Conservation (phyloP, 176 grass and related monocot genomes). For the Aegilops umbellulata region DNA sequence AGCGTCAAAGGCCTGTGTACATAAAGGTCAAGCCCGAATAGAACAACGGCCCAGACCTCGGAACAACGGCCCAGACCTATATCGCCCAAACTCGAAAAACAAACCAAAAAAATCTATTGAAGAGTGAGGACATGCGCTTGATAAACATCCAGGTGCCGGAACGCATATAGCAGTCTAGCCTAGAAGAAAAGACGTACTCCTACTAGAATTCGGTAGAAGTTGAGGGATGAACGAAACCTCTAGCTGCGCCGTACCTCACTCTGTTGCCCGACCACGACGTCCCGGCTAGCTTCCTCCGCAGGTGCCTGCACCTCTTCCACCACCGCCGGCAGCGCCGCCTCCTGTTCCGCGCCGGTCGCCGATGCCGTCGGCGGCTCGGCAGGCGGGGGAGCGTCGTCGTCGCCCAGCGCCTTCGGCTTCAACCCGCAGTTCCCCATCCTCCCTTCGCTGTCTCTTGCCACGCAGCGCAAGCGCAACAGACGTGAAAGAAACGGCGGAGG, state of each 20-base stretch:
- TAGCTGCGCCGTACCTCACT: slow-evolving; percentile 16
- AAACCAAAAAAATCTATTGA: too few species aligned
- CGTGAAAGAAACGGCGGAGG: not conserved
- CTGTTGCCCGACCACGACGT: not conserved
- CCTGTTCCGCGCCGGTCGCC: not conserved
- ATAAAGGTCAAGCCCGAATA: too few species aligned
- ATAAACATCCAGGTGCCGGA: too few species aligned
- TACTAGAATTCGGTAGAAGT: not conserved
- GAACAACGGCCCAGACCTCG: too few species aligned
- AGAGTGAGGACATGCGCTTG: too few species aligned
- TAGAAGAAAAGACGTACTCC: too few species aligned
- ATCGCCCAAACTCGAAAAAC: too few species aligned
- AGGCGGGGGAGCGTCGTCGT: not conserved
- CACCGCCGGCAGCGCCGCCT: not conserved
- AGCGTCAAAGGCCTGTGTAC: too few species aligned
- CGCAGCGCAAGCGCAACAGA: not conserved
- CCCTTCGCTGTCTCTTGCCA: not conserved
- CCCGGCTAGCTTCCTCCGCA: not conserved
- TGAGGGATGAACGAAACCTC: not conserved
- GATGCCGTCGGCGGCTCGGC: not conserved
- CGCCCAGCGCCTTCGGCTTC: slow-evolving; percentile 32
- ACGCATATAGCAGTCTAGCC: too few species aligned
- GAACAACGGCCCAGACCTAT: too few species aligned
- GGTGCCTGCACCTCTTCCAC: not conserved
- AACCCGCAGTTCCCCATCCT: slow-evolving; percentile 35